Evolutionary conservation across 495 filamentous ascomycete genomes (phyloP).

Genomic region (Hypomontagnella submonticulosa): DNA sequence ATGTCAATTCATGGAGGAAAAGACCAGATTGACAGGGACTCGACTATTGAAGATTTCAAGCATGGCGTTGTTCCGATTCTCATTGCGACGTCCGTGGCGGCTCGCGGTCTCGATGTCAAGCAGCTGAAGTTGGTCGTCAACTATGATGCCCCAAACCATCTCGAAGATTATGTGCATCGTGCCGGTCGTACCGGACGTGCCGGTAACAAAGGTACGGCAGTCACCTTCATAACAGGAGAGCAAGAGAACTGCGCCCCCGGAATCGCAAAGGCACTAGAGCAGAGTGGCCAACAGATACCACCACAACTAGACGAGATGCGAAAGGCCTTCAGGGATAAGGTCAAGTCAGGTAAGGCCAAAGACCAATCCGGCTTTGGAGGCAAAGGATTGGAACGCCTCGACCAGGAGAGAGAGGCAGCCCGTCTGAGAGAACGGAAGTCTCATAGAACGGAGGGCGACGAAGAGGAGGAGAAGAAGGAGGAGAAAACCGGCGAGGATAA

Average conservation of each 20-base stretch:
- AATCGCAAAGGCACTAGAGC: constrained; percentile 91
- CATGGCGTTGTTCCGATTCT: constrained; percentile 87
- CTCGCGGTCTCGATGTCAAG: constrained; percentile 95
- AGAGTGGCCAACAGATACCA: constrained; percentile 86
- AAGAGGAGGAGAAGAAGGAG: constrained; percentile 86
- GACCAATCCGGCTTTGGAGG: constrained; percentile 90
- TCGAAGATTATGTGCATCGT: constrained; percentile 98
- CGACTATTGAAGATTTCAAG: constrained; percentile 95
- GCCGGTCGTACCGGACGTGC: constrained; percentile 94
- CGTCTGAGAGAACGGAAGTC: constrained; percentile 85
- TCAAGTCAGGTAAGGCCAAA: constrained; percentile 91
- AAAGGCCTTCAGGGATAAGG: constrained; percentile 82
- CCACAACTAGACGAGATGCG: constrained; percentile 69
- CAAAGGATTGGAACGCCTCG: constrained; percentile 90
- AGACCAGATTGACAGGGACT: constrained; percentile 94
- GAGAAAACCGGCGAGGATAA: constrained; percentile 68
- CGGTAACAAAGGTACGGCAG: constrained; percentile 92
- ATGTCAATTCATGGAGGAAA: constrained; percentile 97
- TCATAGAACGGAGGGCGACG: constrained; percentile 90
- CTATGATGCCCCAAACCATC: constrained; percentile 94
- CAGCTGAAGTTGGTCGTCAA: constrained; percentile 97
- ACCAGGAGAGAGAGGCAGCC: constrained; percentile 88
- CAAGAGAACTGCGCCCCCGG: constrained; percentile 91
- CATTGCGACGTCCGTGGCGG: constrained; percentile 95
- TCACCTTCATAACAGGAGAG: constrained; percentile 92